Conservation (phyloP, 768 basidiomycete species). For the Pleurotus cornucopiae region DNA sequence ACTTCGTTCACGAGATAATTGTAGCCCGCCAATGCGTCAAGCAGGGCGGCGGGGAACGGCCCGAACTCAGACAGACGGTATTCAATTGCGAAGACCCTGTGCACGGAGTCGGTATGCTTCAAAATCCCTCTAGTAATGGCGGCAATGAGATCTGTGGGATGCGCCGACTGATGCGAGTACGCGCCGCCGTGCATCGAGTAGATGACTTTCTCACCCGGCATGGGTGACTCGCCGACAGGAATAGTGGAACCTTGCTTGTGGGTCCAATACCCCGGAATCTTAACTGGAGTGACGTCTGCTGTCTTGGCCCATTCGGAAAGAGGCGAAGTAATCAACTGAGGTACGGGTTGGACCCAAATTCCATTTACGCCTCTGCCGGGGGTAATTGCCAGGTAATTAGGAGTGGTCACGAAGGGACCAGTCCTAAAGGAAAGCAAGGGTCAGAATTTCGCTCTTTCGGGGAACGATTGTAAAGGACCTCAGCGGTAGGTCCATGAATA, state of each 20-base stretch:
- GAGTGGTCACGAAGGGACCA: conserved; percentile 10
- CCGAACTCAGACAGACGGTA: conserved; percentile 62
- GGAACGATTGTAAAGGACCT: conserved; percentile 18
- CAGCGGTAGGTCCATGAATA: conserved; percentile 16
- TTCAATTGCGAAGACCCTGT: conserved; percentile 58
- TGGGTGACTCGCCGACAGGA: conserved; percentile 31
- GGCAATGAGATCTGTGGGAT: conserved; percentile 46
- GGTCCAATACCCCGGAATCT: conserved; percentile 56
- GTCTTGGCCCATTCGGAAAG: conserved; percentile 35
- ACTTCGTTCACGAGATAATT: conserved; percentile 57
- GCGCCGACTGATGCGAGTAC: conserved; percentile 51
- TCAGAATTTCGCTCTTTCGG: not conserved
- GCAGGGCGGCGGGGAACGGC: conserved; percentile 71
- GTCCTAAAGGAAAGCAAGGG: not conserved
- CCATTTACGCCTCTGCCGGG: conserved; percentile 38
- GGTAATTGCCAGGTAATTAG: conserved; percentile 37
- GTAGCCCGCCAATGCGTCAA: conserved; percentile 76
- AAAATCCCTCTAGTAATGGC: conserved; percentile 44
- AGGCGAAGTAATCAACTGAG: conserved; percentile 38
- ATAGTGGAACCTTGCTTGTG: conserved; percentile 36
- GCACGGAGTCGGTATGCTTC: conserved; percentile 34
- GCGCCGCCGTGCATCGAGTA: conserved; percentile 66
- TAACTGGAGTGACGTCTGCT: conserved; percentile 34
- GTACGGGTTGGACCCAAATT: conserved; percentile 43
- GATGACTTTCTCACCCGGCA: conserved; percentile 52